Conservation (phyloP, 306 rosid genomes). For the Vachellia collinsii region DNA sequence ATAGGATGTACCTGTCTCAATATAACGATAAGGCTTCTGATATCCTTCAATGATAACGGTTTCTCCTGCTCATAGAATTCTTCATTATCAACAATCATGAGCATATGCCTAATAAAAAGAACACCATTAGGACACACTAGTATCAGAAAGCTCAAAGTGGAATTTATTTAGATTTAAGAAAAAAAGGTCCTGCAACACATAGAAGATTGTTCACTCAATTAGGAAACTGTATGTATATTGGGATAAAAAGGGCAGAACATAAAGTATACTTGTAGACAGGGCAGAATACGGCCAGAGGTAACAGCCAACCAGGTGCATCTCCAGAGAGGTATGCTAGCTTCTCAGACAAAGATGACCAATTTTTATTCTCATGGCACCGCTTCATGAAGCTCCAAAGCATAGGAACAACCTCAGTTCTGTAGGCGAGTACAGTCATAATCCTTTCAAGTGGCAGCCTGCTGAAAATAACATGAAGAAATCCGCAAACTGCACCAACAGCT, state of each 20-base stretch:
- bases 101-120: conserved; percentile 83
- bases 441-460: conserved; percentile 80
- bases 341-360: conserved; percentile 82
- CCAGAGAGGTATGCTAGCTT: conserved; percentile 73
- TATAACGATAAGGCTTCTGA: conserved; percentile 75
- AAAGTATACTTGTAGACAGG: conserved; percentile 88
- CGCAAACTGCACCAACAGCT: conserved; percentile 92
- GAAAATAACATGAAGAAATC: conserved; percentile 83
- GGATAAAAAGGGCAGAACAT: conserved; percentile 17
- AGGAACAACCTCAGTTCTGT: conserved; percentile 92
- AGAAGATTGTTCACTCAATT: conserved; percentile 26
- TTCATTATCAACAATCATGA: conserved; percentile 90
- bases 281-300: conserved; percentile 93
- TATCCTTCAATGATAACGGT: conserved; percentile 86
- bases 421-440: conserved; percentile 92
- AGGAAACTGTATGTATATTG: conserved; percentile 16
- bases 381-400: conserved; percentile 96
- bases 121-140: conserved; percentile 16
- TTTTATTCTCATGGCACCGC: conserved; percentile 84
- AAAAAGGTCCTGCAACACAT: conserved; percentile 4
- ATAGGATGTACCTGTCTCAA: conserved; percentile 79
- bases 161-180: conserved; percentile 13
- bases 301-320: conserved; percentile 95
- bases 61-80: conserved; percentile 97
- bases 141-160: conserved; percentile 39